A percentile compares a stretch with the other conserved stretches of the same genome.
Evolutionary conservation across 2,329 filamentous ascomycete species (phyloP).

Genomic region (Cladophialophora immunda): DNA sequence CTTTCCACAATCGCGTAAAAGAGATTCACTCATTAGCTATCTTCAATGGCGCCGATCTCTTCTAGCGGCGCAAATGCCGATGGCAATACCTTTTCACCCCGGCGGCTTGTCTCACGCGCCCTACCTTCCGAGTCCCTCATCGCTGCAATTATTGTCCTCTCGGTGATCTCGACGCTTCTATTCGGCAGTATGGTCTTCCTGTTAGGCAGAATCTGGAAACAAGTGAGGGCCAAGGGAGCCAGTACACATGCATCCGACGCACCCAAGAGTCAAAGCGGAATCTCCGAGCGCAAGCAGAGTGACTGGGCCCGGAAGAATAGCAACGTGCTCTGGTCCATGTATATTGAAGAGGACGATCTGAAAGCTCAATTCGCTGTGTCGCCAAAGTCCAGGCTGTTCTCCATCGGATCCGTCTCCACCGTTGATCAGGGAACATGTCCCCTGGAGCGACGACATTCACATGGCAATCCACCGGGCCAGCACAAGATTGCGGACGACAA

Average conservation of each 20-base stretch:
- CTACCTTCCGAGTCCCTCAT: slow-evolving; percentile 14
- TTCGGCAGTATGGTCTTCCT: slow-evolving; percentile 14
- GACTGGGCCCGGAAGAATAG: slow-evolving; percentile 32
- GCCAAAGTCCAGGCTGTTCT: slow-evolving; percentile 32
- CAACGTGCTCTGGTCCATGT: slow-evolving; percentile 32
- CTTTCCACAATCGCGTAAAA: slow-evolving; percentile 4
- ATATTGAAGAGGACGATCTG: slow-evolving; percentile 34
- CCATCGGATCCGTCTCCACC: slow-evolving; percentile 31
- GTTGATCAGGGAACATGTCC: slow-evolving; percentile 29
- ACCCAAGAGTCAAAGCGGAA: background rate
- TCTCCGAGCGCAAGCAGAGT: slow-evolving; percentile 17
- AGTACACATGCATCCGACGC: background rate
- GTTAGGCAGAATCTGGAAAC: slow-evolving; percentile 23
- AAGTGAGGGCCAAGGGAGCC: background rate
- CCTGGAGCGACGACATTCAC: slow-evolving; percentile 23
- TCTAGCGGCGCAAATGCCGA: slow-evolving; percentile 14
- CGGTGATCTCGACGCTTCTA: slow-evolving; percentile 23
- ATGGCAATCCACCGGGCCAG: slow-evolving; percentile 9
- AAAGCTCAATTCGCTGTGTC: slow-evolving; percentile 29
- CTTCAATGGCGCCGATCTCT: slow-evolving; percentile 26
- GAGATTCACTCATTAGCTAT: slow-evolving; percentile 8
- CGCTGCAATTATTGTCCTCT: slow-evolving; percentile 17
- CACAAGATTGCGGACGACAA: slow-evolving; percentile 13
- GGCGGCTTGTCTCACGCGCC: slow-evolving; percentile 10
- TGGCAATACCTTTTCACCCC: slow-evolving; percentile 1